A percentile compares a stretch with the other conserved stretches of the same genome.
These are phyloP conservation scores for Thozetella sp. DNA, from an alignment of 495 filamentous ascomycete species.

Conservation along the genomic window DNA sequence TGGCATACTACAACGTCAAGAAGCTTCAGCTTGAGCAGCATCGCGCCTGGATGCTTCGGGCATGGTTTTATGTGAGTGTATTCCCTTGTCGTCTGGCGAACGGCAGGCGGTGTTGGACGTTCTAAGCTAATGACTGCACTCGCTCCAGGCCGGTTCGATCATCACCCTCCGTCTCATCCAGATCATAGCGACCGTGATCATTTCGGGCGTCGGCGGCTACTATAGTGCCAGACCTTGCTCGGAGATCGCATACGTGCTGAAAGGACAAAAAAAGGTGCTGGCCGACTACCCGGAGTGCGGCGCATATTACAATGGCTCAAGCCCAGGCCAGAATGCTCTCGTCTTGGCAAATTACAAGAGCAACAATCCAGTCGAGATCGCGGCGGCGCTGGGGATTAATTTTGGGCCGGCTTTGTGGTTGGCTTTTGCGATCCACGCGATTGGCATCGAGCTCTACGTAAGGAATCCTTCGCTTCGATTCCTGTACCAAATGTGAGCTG, in stretches of 20 bases:
- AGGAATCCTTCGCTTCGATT: no score
- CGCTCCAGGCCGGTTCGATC: slow-evolving; percentile 28
- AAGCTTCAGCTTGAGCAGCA: slow-evolving; percentile 53
- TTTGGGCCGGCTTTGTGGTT: slow-evolving; percentile 47
- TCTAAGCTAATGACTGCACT: background rate
- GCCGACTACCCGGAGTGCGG: slow-evolving; percentile 42
- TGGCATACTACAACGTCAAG: slow-evolving; percentile 52
- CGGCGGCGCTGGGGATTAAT: slow-evolving; percentile 25
- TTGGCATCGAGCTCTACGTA: slow-evolving; percentile 51
- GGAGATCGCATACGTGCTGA: no score
- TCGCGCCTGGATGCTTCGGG: slow-evolving; percentile 53
- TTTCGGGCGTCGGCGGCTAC: no score
- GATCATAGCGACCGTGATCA: no score
- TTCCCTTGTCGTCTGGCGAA: background rate
- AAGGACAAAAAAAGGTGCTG: no score
- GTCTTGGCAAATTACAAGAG: slow-evolving; percentile 22
- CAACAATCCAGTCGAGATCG: slow-evolving; percentile 21
- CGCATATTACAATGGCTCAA: slow-evolving; percentile 10
- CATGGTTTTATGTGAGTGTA: slow-evolving; percentile 34
- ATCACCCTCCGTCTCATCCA: no score
- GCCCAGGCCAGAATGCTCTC: slow-evolving; percentile 11
- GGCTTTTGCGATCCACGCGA: slow-evolving; percentile 36
- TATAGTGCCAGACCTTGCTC: no score
- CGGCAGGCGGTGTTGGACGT: no score
- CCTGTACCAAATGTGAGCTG: no score